A percentile compares a stretch with the other conserved stretches of the same genome.
These are phyloP conservation scores for Lupinus albus DNA, from an alignment of 306 rosid species.

Conservation along the genomic window DNA sequence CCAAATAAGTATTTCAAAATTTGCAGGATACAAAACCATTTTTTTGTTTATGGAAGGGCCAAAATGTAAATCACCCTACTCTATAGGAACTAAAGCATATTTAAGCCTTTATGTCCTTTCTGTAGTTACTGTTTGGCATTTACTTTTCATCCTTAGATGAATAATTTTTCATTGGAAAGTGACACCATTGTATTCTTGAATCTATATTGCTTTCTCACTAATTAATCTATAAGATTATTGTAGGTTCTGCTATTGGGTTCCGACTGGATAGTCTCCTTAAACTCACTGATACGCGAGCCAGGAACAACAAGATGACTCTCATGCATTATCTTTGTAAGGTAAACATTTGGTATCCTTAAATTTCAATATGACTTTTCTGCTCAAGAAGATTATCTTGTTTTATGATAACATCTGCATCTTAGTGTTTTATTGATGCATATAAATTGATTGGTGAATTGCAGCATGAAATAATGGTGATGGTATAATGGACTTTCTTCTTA, in stretches of 20 bases:
- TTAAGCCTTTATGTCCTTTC: no score
- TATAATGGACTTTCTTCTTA: no score
- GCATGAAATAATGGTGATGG: not conserved
- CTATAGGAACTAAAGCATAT: no score
- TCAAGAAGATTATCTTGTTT: conserved; percentile 12
- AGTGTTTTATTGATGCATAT: conserved; percentile 5
- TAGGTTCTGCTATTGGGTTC: conserved; percentile 97
- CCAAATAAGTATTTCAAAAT: no score
- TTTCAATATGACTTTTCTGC: no score
- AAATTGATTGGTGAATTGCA: conserved; percentile 12
- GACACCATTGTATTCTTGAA: conserved; percentile 16
- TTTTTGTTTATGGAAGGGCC: no score
- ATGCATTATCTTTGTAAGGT: conserved; percentile 99
- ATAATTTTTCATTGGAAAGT: conserved; percentile 22
- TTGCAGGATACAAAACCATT: no score
- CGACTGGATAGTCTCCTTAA: conserved; percentile 96
- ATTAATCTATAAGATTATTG: conserved; percentile 32
- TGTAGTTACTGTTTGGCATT: no score
- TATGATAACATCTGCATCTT: conserved; percentile 13
- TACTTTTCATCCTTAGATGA: conserved; percentile 3
- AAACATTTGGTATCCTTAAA: conserved; percentile 38
- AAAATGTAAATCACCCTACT: no score
- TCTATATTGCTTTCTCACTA: conserved; percentile 34
- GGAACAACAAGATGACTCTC: conserved; percentile 93
- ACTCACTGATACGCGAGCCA: conserved; percentile 90